These are phyloP conservation scores for Murraya koenigii DNA, from an alignment of 345 rosid species.

Conservation along the genomic window DNA sequence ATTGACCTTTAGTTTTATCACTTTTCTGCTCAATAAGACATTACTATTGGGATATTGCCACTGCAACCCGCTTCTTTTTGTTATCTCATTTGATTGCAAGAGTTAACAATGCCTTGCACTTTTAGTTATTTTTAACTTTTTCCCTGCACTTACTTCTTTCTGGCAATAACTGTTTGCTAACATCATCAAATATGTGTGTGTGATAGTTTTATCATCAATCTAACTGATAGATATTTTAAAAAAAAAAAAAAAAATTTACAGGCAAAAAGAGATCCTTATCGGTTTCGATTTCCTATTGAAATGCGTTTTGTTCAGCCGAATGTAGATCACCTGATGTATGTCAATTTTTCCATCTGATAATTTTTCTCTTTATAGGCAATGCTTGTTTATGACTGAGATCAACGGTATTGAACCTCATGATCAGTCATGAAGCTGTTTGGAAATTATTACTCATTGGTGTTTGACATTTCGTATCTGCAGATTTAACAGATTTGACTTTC, in stretches of 20 bases:
- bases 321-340: conserved; percentile 93
- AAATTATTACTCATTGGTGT: not conserved
- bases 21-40: not conserved
- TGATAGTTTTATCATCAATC: not conserved
- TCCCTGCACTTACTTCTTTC: not conserved
- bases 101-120: not conserved
- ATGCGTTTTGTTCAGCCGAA: conserved; percentile 88
- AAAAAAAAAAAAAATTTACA: no score
- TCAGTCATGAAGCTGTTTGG: conserved; percentile 11
- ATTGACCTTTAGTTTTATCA: not conserved
- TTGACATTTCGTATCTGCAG: conserved; percentile 36
- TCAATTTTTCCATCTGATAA: conserved; percentile 12
- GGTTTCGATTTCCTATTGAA: conserved; percentile 91
- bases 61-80: not conserved
- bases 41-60: not conserved
- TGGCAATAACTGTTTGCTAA: not conserved
- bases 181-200: not conserved
- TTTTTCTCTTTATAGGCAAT: not conserved
- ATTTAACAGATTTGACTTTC: conserved; percentile 83
- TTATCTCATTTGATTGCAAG: not conserved
- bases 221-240: conserved; percentile 17
- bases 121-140: not conserved
- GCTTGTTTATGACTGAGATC: not conserved
- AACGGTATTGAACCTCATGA: conserved; percentile 10
- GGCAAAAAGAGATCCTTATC: conserved; percentile 95